Conservation (phyloP, 164 flowering plant genomes). For the Vitis rupestris region DNA sequence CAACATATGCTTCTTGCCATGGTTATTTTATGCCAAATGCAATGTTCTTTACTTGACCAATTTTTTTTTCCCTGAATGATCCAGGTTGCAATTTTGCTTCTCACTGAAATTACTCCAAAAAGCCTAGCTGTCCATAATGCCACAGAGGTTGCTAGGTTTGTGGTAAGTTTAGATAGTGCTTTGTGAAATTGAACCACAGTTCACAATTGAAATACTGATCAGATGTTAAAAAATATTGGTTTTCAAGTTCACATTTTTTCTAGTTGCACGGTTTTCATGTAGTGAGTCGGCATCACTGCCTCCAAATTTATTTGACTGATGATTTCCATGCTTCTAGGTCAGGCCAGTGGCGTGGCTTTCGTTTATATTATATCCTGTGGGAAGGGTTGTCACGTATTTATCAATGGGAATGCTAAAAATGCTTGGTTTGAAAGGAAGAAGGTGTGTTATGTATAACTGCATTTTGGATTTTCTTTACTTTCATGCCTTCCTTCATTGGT, state of each 20-base stretch:
- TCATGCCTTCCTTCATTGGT: not conserved
- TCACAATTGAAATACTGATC: not conserved
- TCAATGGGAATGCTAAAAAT: constrained; percentile 94
- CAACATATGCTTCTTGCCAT: no score
- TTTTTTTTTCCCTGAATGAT: constrained; percentile 6
- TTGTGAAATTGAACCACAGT: not conserved
- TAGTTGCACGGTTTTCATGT: not conserved
- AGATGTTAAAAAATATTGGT: not conserved
- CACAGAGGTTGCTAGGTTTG: constrained; percentile 91
- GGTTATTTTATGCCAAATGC: no score
- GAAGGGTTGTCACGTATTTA: constrained; percentile 87
- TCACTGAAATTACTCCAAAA: constrained; percentile 98
- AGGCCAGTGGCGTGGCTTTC: constrained; percentile 99
- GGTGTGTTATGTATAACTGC: constrained; percentile 38
- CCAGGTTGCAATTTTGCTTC: constrained; percentile 92
- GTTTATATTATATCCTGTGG: constrained; percentile 88
- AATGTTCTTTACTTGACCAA: not conserved
- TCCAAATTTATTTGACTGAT: constrained; percentile 15
- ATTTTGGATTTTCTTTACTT: constrained; percentile 7
- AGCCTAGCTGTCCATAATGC: constrained; percentile 98
- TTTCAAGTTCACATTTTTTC: not conserved
- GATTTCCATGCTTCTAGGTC: constrained; percentile 56
- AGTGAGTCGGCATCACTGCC: not conserved
- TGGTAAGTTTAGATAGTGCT: constrained; percentile 57
- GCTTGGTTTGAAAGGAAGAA: constrained; percentile 91